Evolutionary conservation across 129 eudicot species (phyloP).

Genomic region (Saposhnikovia divaricata): DNA sequence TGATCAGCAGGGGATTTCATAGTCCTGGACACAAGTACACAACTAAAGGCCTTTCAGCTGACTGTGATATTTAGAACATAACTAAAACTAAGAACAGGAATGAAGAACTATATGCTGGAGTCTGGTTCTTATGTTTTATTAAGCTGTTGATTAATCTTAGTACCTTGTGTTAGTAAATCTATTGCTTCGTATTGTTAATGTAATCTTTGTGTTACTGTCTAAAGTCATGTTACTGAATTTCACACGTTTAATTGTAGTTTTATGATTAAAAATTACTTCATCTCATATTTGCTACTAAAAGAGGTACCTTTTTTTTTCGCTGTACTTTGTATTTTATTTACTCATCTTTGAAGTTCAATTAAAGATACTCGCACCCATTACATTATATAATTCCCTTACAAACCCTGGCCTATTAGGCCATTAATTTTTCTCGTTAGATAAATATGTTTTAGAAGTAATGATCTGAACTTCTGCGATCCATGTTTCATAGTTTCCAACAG

Average conservation of each 20-base stretch:
- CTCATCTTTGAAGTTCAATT: not conserved
- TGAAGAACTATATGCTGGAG: not conserved
- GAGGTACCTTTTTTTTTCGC: not conserved
- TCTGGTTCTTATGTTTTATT: too few species aligned
- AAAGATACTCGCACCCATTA: not conserved
- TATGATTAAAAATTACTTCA: not conserved
- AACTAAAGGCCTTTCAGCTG: constrained; percentile 42
- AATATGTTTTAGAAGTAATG: not conserved
- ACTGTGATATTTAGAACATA: constrained; percentile 56
- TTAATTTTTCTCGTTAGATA: not conserved
- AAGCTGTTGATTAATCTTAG: not conserved
- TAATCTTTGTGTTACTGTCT: not conserved
- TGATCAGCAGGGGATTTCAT: constrained; percentile 69
- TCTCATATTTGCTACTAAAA: not conserved
- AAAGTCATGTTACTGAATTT: not conserved
- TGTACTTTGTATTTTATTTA: not conserved
- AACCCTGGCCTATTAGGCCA: not conserved
- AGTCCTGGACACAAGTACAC: constrained; percentile 21
- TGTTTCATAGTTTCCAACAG: not conserved
- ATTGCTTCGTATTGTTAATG: not conserved
- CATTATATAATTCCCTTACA: not conserved
- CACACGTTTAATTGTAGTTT: too few species aligned
- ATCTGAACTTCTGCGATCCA: not conserved
- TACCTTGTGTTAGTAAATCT: not conserved
- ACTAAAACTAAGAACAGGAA: not conserved